Evolutionary conservation across 2,329 filamentous ascomycete species (phyloP).

Genomic region (Acephala macrosclerotiorum): DNA sequence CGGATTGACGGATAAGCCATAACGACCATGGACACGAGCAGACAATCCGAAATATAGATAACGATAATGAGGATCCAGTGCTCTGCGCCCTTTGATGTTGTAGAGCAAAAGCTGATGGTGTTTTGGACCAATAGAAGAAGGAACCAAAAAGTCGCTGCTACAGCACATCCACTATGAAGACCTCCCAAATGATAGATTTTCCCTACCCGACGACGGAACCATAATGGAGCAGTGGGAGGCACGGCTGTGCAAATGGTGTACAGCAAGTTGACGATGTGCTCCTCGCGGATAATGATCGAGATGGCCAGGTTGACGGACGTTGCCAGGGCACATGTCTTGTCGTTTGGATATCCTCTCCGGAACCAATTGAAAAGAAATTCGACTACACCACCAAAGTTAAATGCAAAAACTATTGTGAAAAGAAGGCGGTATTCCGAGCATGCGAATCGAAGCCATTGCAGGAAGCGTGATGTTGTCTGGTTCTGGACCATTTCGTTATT

Average conservation of each 20-base stretch:
- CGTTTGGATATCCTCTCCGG: background rate
- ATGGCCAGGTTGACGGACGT: background rate
- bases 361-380: background rate
- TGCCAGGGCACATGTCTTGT: background rate
- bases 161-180: slow-evolving; percentile 58
- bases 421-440: slow-evolving; percentile 1
- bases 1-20: slow-evolving; percentile 72
- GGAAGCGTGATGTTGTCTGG: background rate
- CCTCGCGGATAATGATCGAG: slow-evolving; percentile 57
- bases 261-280: slow-evolving; percentile 58
- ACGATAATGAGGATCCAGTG: slow-evolving; percentile 46
- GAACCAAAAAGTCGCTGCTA: slow-evolving; percentile 57
- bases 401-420: background rate
- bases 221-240: slow-evolving; percentile 53
- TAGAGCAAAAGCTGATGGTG: slow-evolving; percentile 40
- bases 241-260: slow-evolving; percentile 55
- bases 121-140: slow-evolving; percentile 44
- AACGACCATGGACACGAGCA: slow-evolving; percentile 65
- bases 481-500: background rate
- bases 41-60: slow-evolving; percentile 62
- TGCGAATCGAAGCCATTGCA: background rate
- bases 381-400: background rate
- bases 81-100: slow-evolving; percentile 48
- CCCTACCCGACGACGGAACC: slow-evolving; percentile 53
- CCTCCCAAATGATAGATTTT: slow-evolving; percentile 62